These are phyloP conservation scores for Brassica juncea DNA, from an alignment of 345 rosid species.

Conservation along the genomic window DNA sequence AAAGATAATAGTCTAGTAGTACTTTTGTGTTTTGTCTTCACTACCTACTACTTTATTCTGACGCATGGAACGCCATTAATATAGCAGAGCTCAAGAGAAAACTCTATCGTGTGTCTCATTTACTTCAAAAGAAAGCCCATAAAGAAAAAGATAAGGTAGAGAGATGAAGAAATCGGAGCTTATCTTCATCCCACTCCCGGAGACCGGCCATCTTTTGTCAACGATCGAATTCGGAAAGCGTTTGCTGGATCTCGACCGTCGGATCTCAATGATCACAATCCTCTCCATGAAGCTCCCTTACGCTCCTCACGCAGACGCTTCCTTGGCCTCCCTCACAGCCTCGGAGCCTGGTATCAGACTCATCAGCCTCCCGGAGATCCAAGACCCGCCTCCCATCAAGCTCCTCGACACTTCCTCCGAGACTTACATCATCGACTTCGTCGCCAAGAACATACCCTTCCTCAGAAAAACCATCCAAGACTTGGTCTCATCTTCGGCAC, in stretches of 20 bases:
- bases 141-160: neutral
- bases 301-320: constrained; percentile 39
- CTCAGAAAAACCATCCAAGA: constrained; percentile 23
- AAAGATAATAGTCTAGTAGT: too few relatives aligned
- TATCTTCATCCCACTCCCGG: constrained; percentile 37
- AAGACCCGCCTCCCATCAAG: constrained; percentile 35
- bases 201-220: constrained; percentile 51
- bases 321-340: constrained; percentile 29
- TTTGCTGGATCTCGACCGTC: constrained; percentile 38
- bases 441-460: constrained; percentile 14
- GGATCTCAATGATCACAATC: constrained; percentile 34
- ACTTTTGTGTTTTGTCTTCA: neutral
- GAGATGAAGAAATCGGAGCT: constrained; percentile 36
- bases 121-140: neutral
- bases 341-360: constrained; percentile 29
- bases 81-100: too few relatives aligned
- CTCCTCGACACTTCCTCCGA: constrained; percentile 42
- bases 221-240: constrained; percentile 53
- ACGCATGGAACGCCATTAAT: neutral
- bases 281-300: constrained; percentile 41
- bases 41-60: neutral
- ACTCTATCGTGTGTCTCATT: neutral
- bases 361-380: constrained; percentile 36
- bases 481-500: constrained; percentile 6
- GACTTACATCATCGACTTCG: constrained; percentile 35